Conservation (phyloP, 2,329 filamentous ascomycete genomes). For the Cercospora sp. region DNA sequence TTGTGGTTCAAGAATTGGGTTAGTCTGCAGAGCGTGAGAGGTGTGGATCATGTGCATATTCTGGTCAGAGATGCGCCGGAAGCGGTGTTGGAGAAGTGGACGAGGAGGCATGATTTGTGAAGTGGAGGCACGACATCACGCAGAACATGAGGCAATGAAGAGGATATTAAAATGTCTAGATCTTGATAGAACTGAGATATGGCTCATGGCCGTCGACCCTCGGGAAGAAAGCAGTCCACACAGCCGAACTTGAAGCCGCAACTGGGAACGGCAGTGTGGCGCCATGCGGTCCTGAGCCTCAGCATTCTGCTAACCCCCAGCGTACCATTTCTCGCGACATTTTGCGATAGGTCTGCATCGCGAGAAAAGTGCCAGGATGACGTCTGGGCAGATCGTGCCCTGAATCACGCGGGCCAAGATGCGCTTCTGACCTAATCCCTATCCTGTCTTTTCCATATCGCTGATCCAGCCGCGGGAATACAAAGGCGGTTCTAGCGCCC, state of each 20-base stretch:
- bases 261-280: not conserved
- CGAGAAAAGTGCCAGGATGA: not conserved
- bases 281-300: not conserved
- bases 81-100: constrained; percentile 37
- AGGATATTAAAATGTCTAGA: not conserved
- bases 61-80: constrained; percentile 52
- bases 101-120: constrained; percentile 31
- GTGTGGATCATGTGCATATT: constrained; percentile 60
- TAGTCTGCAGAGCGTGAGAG: constrained; percentile 60
- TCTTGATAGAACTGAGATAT: not conserved
- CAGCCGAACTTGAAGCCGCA: not conserved
- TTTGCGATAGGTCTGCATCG: not conserved
- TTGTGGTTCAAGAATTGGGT: constrained; percentile 68
- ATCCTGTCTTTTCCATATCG: not conserved
- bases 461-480: not conserved
- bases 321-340: not conserved
- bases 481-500: not conserved
- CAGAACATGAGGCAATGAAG: not conserved
- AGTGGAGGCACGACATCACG: not conserved
- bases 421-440: not conserved
- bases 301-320: not conserved
- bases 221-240: not conserved
- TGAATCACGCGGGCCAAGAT: not conserved
- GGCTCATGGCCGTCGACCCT: not conserved
- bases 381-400: not conserved